phyloP scores from a whole-genome alignment of 2,329 filamentous ascomycete genomes.

The Xylariaceae sp. region DNA sequence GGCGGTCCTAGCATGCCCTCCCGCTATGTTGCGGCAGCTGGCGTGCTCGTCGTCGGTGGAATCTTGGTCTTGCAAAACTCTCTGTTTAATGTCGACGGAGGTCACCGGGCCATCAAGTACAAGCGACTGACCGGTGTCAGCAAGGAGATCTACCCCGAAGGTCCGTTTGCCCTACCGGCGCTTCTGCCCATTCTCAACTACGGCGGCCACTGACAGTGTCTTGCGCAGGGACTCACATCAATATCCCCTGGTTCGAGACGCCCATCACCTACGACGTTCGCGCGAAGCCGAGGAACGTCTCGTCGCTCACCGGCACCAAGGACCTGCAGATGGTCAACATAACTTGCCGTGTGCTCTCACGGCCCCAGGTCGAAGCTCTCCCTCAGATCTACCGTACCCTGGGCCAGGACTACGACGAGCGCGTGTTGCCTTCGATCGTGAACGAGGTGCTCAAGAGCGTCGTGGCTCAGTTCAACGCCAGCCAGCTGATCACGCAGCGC shows the following conservation, averaged over 20 bases:
- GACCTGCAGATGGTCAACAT: conserved; percentile 99
- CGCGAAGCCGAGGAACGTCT: conserved; percentile 92
- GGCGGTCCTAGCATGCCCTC: conserved; percentile 34
- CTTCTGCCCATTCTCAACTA: conserved; percentile 4
- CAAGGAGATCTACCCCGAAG: conserved; percentile 95
- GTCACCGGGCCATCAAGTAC: conserved; percentile 98
- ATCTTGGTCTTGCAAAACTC: conserved; percentile 49
- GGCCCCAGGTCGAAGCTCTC: conserved; percentile 78
- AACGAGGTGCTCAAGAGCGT: conserved; percentile 99
- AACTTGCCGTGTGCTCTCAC: conserved; percentile 95
- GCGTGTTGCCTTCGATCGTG: conserved; percentile 92
- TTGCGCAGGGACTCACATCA: conserved; percentile 73
- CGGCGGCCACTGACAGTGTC: conserved; percentile 14
- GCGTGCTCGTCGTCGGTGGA: conserved; percentile 40
- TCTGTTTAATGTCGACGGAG: conserved; percentile 85
- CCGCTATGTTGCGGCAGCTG: conserved; percentile 32
- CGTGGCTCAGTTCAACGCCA: conserved; percentile 97
- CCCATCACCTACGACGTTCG: conserved; percentile 96
- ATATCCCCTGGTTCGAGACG: conserved; percentile 95
- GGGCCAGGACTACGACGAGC: conserved; percentile 92
- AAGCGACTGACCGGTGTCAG: conserved; percentile 84
- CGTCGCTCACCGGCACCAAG: conserved; percentile 96
- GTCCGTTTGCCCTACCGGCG: conserved; percentile 44
- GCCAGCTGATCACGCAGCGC: conserved; percentile 96
- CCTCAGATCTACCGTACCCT: conserved; percentile 97